Base-by-base conservation (phyloP, 2,329 filamentous ascomycete species). In the Alternaria hordeiaustralica region DNA sequence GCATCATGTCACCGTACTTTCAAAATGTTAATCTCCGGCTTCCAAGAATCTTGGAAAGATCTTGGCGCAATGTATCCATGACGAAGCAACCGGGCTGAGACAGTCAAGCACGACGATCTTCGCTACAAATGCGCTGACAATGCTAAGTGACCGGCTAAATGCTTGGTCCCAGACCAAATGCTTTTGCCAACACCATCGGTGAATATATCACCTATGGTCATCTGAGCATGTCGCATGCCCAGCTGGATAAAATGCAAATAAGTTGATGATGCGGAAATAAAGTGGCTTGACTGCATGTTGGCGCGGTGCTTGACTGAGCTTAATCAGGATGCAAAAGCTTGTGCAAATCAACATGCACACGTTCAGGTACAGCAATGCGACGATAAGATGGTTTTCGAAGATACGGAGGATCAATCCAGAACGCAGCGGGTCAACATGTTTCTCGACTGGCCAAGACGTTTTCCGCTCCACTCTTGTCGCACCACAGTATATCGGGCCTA, bases 141-240 rank as follows among this genome's bases (percentile, higher is more conserved):
- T 59, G 58, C 62, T 68, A 68, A 67, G 63, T 56, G 46, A 55
- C 73, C 74, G 74, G 74, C 61, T 77, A 75, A 77, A 73, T 63
- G 58, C 71, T 67, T 72, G 56, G 51, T 54, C 63, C 60, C 63
- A 64, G 64, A 63, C 58, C 44, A 47, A 61, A 67, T 59, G 68
- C 73, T 73, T 72, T 63, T 70, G 55, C 59, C 33, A 36, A 65
- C 66, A 45, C 46, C 62, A 36, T 65, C 30, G 36, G 55, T 28
- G 33, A 45, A 28, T 60, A 61, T 43, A 56, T 55, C 28, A 45
- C 25, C 46, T 54, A 43, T 41, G 36, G 58, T 62, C 62, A 70
- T 60, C 60, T 59, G 61, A 46, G 50, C 44, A 44, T 56, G 20
- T 53, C 59, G 33, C 56, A 57, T 55, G 58, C 63, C 70, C 33